phyloP scores from a whole-genome alignment of 192 early-diverging fungal species.

The Rhizoclosmatium globosum region DNA sequence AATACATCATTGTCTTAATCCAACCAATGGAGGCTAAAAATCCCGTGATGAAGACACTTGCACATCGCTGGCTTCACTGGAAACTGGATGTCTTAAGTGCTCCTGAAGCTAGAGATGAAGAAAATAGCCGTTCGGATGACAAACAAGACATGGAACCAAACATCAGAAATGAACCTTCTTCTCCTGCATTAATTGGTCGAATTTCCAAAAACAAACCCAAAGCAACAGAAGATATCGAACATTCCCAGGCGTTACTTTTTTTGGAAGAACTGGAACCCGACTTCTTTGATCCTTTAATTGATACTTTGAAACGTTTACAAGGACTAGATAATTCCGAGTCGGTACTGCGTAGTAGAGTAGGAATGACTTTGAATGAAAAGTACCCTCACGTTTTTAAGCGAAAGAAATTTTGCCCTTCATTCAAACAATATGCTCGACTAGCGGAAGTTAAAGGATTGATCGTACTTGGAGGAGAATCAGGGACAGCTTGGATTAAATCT shows the following conservation, averaged over 20 bases:
- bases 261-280: neutral
- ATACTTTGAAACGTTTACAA: neutral
- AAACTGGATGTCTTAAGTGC: neutral
- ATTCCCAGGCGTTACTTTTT: neutral
- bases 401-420: neutral
- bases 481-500: neutral
- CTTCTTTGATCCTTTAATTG: neutral
- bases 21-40: neutral
- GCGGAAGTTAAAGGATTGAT: neutral
- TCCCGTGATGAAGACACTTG: neutral
- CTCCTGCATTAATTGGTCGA: neutral
- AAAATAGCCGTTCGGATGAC: neutral
- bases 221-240: neutral
- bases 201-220: neutral
- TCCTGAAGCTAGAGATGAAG: neutral
- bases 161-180: neutral
- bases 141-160: too few species aligned
- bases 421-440: neutral
- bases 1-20: conserved; percentile 23
- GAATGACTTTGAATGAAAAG: neutral
- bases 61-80: neutral
- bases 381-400: neutral
- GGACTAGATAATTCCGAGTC: neutral
- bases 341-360: neutral
- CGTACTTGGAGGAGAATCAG: neutral